Evolutionary conservation across 1,284 basidiomycete genomes (phyloP), one percentile per base, ranked within the genome.

Genomic region (Apiotrichum sp.): DNA sequence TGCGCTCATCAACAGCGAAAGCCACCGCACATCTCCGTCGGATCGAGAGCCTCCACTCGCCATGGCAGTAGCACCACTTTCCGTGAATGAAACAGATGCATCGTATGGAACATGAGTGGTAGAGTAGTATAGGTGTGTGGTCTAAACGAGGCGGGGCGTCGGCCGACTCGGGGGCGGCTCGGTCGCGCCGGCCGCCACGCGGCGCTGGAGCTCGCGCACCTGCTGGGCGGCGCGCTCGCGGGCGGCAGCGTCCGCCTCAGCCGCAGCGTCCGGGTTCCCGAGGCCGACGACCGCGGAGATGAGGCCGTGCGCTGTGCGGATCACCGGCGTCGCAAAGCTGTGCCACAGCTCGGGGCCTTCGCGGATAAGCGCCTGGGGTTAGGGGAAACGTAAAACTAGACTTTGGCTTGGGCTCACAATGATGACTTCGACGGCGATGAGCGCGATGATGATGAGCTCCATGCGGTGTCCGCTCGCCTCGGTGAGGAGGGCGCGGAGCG

Each of bases 361-460:
- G 42, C 62, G 62, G 42, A 63, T 59, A 22, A 63, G 52, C n/a
- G 47, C 55, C 58, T 59, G 55, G 9, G 14, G 47, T 53, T 33
- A 57, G 44, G 9, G 8, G n/a, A 7, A 47, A 31, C 13, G n/a
- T 22, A 22, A 22, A 22, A 22, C 22, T 22, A 22, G 7, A 31
- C 8, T 7, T 11, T 47, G 13, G n/a, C 3, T 16, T 31, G 6
- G 2, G 80, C 86, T 72, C 67, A 91, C 89, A 55, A 93, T 86
- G 62, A 89, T 80, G 31, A 92, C 90, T 72, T 93, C 91, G 7
- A 93, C 89, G 0, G 90, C 87, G 65, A 93, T 93, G 55, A 93
- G 84, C 0, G 82, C 80, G 62, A 93, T 93, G 66, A 93, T 93
- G 62, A 93, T 86, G 0, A 93, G 77, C 74, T 95, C 91, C 89